Evolutionary conservation across 306 rosid genomes (phyloP).

Genomic region (Prunus mira): DNA sequence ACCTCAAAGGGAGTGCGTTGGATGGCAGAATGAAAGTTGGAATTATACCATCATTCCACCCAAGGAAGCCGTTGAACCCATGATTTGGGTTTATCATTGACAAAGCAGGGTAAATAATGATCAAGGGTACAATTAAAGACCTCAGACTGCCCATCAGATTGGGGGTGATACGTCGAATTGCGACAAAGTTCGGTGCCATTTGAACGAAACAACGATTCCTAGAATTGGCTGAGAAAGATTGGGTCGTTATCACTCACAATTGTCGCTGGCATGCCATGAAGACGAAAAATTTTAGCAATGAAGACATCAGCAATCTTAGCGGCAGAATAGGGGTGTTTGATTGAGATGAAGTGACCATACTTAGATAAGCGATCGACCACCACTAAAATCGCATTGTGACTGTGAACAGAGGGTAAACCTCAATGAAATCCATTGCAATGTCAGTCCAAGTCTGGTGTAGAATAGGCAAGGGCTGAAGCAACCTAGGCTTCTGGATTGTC

Average conservation of each 20-base stretch:
- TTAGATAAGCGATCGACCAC: background rate
- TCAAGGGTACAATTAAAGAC: background rate
- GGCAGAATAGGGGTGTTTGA: fast-evolving
- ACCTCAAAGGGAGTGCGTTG: background rate
- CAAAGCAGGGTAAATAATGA: background rate
- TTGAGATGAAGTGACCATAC: background rate
- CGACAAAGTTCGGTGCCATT: background rate
- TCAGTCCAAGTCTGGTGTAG: background rate
- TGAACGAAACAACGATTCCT: too few relatives aligned
- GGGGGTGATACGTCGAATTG: background rate
- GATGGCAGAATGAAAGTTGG: background rate
- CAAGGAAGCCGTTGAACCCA: background rate
- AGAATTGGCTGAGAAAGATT: background rate
- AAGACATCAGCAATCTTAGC: background rate
- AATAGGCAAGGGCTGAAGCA: background rate
- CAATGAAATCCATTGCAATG: background rate
- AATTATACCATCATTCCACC: background rate
- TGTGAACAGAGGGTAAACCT: background rate
- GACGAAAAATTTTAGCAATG: background rate
- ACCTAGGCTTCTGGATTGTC: fast-evolving
- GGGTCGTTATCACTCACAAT: background rate
- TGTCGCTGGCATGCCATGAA: background rate
- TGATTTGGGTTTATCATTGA: background rate
- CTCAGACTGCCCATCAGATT: background rate
- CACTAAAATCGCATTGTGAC: background rate